phyloP scores from a whole-genome alignment of 2,329 filamentous ascomycete genomes.

The Beauveria brongniartii region DNA sequence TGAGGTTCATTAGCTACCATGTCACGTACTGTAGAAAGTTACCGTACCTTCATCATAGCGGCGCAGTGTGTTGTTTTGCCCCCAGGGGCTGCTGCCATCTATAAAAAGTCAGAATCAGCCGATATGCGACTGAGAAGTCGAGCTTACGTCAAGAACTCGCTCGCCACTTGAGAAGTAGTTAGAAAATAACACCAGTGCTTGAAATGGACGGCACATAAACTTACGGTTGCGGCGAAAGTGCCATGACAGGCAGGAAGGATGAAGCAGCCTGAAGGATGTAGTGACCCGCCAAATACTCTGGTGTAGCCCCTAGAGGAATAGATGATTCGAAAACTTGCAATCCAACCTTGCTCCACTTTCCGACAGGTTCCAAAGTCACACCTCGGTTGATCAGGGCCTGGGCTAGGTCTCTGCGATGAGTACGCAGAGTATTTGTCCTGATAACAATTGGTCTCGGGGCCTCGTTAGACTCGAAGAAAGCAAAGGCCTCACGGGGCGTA shows the following conservation, averaged over 20 bases:
- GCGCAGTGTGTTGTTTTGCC: conserved; percentile 95
- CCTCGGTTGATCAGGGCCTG: conserved; percentile 93
- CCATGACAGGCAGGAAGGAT: conserved; percentile 97
- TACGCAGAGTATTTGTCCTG: conserved; percentile 88
- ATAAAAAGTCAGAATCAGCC: not conserved
- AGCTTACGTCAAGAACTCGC: conserved; percentile 62
- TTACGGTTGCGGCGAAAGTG: conserved; percentile 83
- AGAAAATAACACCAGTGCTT: not conserved
- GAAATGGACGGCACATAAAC: not conserved
- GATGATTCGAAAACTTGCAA: conserved; percentile 92
- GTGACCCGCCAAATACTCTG: conserved; percentile 93
- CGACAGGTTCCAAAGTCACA: conserved; percentile 90
- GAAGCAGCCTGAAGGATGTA: conserved; percentile 97
- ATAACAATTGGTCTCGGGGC: conserved; percentile 89
- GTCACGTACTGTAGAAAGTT: not conserved
- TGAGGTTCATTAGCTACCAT: not conserved
- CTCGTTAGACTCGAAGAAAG: conserved; percentile 99
- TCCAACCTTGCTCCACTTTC: conserved; percentile 98
- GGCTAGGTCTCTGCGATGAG: conserved; percentile 69
- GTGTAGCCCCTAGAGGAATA: conserved; percentile 81
- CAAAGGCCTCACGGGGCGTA: conserved; percentile 85
- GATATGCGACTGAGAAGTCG: not conserved
- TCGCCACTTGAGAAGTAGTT: conserved; percentile 36
- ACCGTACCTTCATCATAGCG: conserved; percentile 65
- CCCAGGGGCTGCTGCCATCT: conserved; percentile 84